Percentiles rank a stretch among this genome's conserved stretches.
Conservation (phyloP, 441 rosid genomes). For the Omphalea diandra region DNA sequence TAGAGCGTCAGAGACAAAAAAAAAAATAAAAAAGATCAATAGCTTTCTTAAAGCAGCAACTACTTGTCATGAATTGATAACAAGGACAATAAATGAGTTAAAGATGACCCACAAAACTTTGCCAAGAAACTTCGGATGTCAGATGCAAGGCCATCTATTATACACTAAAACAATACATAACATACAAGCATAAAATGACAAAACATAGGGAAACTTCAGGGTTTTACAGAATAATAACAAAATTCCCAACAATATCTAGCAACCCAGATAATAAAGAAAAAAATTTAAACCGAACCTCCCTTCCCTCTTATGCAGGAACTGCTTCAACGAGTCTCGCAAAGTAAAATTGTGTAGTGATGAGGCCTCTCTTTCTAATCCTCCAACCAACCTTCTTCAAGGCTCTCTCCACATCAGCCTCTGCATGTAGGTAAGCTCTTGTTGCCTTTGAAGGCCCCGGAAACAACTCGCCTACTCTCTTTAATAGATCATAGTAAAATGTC, state of each 20-base stretch:
- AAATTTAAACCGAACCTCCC: conserved; percentile 39
- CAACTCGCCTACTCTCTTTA: conserved; percentile 87
- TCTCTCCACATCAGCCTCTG: conserved; percentile 83
- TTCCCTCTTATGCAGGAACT: conserved; percentile 48
- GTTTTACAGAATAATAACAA: conserved; percentile 17
- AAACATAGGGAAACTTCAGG: conserved; percentile 15
- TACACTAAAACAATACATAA: conserved; percentile 9
- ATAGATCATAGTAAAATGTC: conserved; percentile 71
- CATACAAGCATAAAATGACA: conserved; percentile 1
- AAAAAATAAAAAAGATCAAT: no score
- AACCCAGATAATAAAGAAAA: conserved; percentile 9
- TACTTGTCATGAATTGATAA: not conserved
- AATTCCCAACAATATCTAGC: conserved; percentile 22
- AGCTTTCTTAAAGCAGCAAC: not conserved
- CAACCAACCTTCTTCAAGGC: conserved; percentile 81
- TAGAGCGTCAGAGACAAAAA: no score
- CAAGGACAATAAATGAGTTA: not conserved
- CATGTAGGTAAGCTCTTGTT: conserved; percentile 80
- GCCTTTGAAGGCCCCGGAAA: conserved; percentile 98
- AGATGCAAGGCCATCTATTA: conserved; percentile 19
- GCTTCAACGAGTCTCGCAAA: conserved; percentile 83
- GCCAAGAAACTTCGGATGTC: not conserved
- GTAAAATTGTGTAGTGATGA: conserved; percentile 76
- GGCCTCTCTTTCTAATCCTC: conserved; percentile 81
- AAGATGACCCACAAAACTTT: not conserved